phyloP scores from a whole-genome alignment of 257 asterid genomes.

The Nicotiana tabacum region DNA sequence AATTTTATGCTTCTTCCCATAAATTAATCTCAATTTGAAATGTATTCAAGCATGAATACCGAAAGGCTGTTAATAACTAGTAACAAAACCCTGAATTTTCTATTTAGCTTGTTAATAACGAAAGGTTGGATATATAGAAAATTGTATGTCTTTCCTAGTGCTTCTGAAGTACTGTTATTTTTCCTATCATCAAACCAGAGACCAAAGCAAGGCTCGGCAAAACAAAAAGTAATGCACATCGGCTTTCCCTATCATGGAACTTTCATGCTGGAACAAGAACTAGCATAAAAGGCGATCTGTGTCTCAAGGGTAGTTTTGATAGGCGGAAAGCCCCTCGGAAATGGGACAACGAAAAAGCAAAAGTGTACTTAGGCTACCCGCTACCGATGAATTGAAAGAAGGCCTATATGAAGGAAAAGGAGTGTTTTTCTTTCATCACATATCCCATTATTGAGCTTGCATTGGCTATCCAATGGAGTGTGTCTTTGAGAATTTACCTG shows the following conservation, averaged over 20 bases:
- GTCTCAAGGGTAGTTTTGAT: neutral
- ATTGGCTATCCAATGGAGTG: neutral
- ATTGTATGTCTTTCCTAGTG: neutral
- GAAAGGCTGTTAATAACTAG: neutral
- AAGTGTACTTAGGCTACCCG: neutral
- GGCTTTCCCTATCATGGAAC: neutral
- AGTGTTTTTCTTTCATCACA: neutral
- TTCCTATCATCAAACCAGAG: neutral
- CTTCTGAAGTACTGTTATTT: neutral
- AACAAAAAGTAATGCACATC: neutral
- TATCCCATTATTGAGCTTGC: neutral
- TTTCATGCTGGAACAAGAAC: neutral
- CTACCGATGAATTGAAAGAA: neutral
- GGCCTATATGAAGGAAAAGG: neutral
- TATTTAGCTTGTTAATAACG: neutral
- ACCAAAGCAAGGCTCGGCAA: neutral
- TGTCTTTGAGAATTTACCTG: neutral
- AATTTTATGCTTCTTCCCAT: neutral
- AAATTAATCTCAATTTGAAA: neutral
- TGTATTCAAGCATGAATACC: neutral
- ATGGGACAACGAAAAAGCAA: neutral
- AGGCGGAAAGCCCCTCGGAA: neutral
- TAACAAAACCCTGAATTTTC: constrained; percentile 1
- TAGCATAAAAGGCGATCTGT: neutral
- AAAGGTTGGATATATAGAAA: neutral